Evolutionary conservation across 306 rosid species (phyloP), one percentile per base, ranked within the genome.

Genomic region (Dryas octopetala): DNA sequence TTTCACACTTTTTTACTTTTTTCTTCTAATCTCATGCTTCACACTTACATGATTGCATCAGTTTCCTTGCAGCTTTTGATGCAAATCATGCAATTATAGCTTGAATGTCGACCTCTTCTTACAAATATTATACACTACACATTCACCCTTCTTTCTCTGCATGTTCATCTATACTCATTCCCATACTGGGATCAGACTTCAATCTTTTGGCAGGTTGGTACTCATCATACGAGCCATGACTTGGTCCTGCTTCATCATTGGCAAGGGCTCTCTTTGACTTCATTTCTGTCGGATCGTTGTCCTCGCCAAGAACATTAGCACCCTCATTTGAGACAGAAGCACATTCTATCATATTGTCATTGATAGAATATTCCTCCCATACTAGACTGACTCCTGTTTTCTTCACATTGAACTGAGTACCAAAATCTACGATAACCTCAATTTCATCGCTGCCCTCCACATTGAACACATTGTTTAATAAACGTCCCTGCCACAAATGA

Each of bases 401-500:
- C 51, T 76, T 81, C 51, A 76, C 81, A 0, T 11, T 26, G 48
- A 70, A 51, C 19, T 46, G 4, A 4, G 53, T 6, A 6, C 78
- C 81, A 59, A 74, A 74, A 62, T 74, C 67, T 3, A 62, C 49
- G 4, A 61, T 69, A 50, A 80, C 62, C 61, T 52, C 73, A 6
- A 75, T 61, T 68, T 74, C 59, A 48, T 80, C 79, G 9, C 83
- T 66, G 1, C 28, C 41, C 59, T 74, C 75, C 45, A 74, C 41
- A n/a, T 74, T 68, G 70, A 68, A 74, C 8, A 0, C 5, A 4
- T 28, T 0, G 9, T 69, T 74, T 5, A 71, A 43, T 3, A 80
- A 0, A 17, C 49, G 74, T 12, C 73, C 47, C 68, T 61, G 79
- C 83, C 83, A 80, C 3, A 68, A 14, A 11, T 52, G 65, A 70